Conservation (phyloP, 305 asterid genomes). For the Solanum hybrid region DNA sequence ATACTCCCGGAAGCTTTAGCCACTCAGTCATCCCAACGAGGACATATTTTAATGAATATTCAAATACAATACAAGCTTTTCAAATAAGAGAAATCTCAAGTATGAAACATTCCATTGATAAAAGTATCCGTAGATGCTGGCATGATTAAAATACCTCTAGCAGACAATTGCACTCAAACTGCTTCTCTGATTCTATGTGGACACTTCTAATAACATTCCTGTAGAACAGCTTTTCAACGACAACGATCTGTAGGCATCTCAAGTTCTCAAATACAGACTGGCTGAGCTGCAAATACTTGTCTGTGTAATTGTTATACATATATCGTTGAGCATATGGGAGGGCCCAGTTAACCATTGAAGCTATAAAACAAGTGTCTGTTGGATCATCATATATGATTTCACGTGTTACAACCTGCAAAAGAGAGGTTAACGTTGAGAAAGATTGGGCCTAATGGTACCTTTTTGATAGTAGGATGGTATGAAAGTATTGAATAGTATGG, state of each 20-base stretch:
- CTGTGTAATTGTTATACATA: slow-evolving; percentile 30
- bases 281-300: slow-evolving; percentile 53
- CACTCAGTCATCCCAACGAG: neutral
- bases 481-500: neutral
- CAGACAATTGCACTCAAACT: slow-evolving; percentile 56
- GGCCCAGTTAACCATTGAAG: slow-evolving; percentile 71
- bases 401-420: slow-evolving; percentile 70
- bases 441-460: neutral
- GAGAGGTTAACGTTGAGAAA: slow-evolving; percentile 3
- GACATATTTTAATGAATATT: neutral
- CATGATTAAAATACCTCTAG: slow-evolving; percentile 50
- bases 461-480: neutral
- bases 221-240: slow-evolving; percentile 57
- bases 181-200: slow-evolving; percentile 41
- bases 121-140: neutral
- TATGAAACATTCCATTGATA: neutral
- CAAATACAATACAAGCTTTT: neutral
- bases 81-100: neutral
- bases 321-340: slow-evolving; percentile 83
- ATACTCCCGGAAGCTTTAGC: neutral
- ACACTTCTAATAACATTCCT: slow-evolving; percentile 47
- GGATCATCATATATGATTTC: slow-evolving; percentile 57
- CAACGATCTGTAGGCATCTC: slow-evolving; percentile 44
- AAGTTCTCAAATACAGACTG: slow-evolving; percentile 49
- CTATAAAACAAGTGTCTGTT: slow-evolving; percentile 33